phyloP scores from a whole-genome alignment of 208 protist species.

The Zelonia costaricensis region DNA sequence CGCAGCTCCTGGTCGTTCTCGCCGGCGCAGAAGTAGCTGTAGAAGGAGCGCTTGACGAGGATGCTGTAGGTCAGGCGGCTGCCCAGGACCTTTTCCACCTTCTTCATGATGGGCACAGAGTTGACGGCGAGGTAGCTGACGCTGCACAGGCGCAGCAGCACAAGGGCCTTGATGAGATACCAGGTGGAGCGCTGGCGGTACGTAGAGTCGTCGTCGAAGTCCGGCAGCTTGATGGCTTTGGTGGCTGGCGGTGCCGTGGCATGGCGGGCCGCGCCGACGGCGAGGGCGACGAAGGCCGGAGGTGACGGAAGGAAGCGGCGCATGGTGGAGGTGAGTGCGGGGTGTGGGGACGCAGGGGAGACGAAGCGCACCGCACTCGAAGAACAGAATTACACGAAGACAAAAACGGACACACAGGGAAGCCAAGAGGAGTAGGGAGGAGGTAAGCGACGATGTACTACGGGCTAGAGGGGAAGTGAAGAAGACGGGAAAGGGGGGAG shows the following conservation, averaged over 20 bases:
- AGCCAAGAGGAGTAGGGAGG: no score
- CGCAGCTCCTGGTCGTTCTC: conserved; percentile 88
- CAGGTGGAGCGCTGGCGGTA: conserved; percentile 69
- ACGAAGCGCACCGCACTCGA: no score
- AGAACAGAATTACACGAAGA: no score
- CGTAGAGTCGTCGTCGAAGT: conserved; percentile 68
- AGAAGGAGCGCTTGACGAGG: conserved; percentile 91
- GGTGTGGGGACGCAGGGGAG: neutral
- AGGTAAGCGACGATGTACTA: no score
- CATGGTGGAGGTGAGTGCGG: conserved; percentile 15
- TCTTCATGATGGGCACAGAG: conserved; percentile 73
- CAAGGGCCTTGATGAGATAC: conserved; percentile 77
- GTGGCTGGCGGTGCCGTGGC: conserved; percentile 3
- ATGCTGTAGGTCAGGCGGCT: conserved; percentile 72
- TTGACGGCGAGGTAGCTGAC: conserved; percentile 72
- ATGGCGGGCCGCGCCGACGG: conserved; percentile 14
- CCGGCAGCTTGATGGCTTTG: conserved; percentile 13
- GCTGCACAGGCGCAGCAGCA: conserved; percentile 73
- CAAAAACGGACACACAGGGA: neutral
- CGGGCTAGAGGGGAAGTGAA: no score
- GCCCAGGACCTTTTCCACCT: conserved; percentile 71
- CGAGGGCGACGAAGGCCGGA: conserved; percentile 16
- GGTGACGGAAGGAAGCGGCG: conserved; percentile 30
- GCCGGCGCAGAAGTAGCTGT: conserved; percentile 95
- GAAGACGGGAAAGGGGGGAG: neutral